phyloP scores from a whole-genome alignment of 192 early-diverging fungal genomes.

The Backusella westeae region DNA sequence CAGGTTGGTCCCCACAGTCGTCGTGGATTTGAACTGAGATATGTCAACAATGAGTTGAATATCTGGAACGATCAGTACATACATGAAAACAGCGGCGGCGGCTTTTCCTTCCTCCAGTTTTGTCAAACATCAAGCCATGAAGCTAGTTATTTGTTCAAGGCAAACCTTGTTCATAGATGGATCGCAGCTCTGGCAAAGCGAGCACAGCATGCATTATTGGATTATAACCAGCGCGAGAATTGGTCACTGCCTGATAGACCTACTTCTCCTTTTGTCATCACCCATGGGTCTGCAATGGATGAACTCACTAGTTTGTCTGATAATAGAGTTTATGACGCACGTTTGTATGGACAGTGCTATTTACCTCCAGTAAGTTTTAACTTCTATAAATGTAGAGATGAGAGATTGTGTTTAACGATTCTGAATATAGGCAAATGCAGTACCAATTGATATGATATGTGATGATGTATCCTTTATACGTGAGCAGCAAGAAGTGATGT shows the following conservation, averaged over 20 bases:
- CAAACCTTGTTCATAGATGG: conserved; percentile 41
- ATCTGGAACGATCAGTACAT: conserved; percentile 61
- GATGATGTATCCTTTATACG: conserved; percentile 58
- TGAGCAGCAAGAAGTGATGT: conserved; percentile 48
- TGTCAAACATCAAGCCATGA: conserved; percentile 46
- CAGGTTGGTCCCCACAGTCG: conserved; percentile 38
- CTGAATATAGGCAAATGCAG: conserved; percentile 47
- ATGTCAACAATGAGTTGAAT: conserved; percentile 49
- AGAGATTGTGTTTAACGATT: neutral
- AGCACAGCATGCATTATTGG: conserved; percentile 30
- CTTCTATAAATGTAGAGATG: neutral
- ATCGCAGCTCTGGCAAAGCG: conserved; percentile 35
- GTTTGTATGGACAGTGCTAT: conserved; percentile 32
- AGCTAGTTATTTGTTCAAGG: conserved; percentile 39
- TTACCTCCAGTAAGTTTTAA: conserved; percentile 27
- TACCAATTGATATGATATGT: conserved; percentile 61
- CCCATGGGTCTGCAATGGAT: conserved; percentile 13
- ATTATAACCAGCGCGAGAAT: conserved; percentile 19
- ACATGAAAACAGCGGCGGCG: conserved; percentile 42
- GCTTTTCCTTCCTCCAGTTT: conserved; percentile 60
- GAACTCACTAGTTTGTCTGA: conserved; percentile 35
- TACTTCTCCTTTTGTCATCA: conserved; percentile 21
- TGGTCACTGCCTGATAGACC: conserved; percentile 23
- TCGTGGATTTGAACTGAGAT: conserved; percentile 42
- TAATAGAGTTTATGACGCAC: conserved; percentile 10